Base-by-base conservation (phyloP, 2,329 filamentous ascomycete species). In the Colletotrichum coccodes region DNA sequence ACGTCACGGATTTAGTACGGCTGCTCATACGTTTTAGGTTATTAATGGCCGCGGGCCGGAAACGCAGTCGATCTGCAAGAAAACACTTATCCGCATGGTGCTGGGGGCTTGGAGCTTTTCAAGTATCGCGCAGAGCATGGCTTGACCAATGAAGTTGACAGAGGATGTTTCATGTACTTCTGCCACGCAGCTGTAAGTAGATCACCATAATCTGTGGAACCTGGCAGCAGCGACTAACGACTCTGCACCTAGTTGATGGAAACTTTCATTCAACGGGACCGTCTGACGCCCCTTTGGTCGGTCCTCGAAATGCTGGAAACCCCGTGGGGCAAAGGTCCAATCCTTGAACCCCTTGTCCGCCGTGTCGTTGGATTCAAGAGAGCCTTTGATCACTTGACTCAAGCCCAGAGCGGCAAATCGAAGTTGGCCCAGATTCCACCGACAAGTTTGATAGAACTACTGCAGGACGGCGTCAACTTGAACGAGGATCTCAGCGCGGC, bases 91-190 rank as follows among this genome's bases (percentile, higher is more conserved):
- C 47, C 59, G 0, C 46, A 53, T 4, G 58, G 59, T 11, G 38
- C 30, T 1, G 64, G 68, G 6, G 68, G 63, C n/a, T 40, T 70
- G 53, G 52, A 66, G 11, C 26, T 70, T 2, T 58, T 70, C 12
- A 66, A 49, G 23, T 68, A 54, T 16, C 68, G 68, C 9, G 68
- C 59, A 9, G 53, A 63, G 32, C 46, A 68, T 8, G 52, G 57
- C 3, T 28, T 70, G n/a, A 42, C 59, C 1, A 68, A 66, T 14
- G 53, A 57, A 14, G 52, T 70, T 6, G 68, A 70, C 42, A 61
- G 47, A 26, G 57, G 46, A 12, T 32, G 40, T 11, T 63, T 70
- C 26, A 60, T 56, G 50, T 62, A 68, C 6, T 68, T 59, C 32
- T 61, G 63, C 14, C 64, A 68, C 21, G 60, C 64, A 32, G 64